phyloP scores from a whole-genome alignment of 1,284 basidiomycete species.

The Ganoderma leucocontextum region DNA sequence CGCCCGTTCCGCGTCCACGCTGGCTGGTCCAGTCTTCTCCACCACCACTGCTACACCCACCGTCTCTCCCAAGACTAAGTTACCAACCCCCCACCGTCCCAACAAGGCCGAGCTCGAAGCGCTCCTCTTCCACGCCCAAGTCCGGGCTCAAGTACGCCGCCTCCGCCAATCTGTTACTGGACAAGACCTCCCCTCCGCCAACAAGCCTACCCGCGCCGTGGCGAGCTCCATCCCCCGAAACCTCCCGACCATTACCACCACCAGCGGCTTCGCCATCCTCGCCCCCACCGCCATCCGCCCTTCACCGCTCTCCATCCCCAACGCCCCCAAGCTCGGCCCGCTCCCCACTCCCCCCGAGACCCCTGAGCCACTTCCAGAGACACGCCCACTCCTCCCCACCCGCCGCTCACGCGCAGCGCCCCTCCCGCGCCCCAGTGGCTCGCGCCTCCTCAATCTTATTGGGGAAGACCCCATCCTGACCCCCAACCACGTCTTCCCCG shows the following conservation, averaged over 20 bases:
- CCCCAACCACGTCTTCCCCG: conserved; percentile 25
- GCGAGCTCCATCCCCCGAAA: conserved; percentile 8
- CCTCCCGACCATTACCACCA: conserved; percentile 1
- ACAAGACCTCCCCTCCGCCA: conserved; percentile 6
- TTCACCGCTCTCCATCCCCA: conserved; percentile 7
- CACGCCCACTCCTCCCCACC: conserved; percentile 23
- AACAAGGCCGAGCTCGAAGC: conserved; percentile 34
- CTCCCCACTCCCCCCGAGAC: conserved; percentile 26
- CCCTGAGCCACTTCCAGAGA: conserved; percentile 9
- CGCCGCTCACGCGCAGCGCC: conserved; percentile 23
- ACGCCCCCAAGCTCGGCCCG: conserved; percentile 23
- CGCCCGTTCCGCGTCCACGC: conserved; percentile 19
- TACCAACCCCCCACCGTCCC: conserved; percentile 24
- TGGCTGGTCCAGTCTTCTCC: conserved; percentile 26
- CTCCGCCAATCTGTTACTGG: conserved; percentile 17
- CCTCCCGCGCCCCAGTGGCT: conserved; percentile 12
- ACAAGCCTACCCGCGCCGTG: conserved; percentile 12
- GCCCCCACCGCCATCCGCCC: conserved; percentile 13
- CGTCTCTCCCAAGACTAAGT: not conserved
- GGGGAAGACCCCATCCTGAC: conserved; percentile 22
- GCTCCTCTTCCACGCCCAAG: conserved; percentile 27
- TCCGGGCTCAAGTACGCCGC: conserved; percentile 30
- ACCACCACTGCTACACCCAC: conserved; percentile 3
- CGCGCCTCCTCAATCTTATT: conserved; percentile 15
- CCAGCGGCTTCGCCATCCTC: conserved; percentile 6